A percentile compares a stretch with the other conserved stretches of the same genome.
phyloP scores from a whole-genome alignment of 1,284 basidiomycete genomes.

The Baeospora myosura region DNA sequence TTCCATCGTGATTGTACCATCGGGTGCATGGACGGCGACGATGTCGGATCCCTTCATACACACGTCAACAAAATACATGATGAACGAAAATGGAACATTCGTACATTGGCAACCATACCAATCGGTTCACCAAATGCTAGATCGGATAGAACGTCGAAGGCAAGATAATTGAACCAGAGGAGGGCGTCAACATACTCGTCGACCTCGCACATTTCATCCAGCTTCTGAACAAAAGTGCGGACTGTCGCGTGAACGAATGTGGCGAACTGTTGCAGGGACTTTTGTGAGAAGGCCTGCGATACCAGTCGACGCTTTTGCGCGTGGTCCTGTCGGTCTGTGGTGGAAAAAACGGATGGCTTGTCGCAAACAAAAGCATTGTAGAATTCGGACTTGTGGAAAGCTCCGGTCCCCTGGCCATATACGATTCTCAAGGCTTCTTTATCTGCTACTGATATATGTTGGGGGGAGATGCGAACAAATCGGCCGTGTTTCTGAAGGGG shows the following conservation, averaged over 20 bases:
- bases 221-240: not conserved
- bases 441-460: conserved; percentile 79
- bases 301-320: conserved; percentile 86
- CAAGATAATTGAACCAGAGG: conserved; percentile 51
- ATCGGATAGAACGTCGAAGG: conserved; percentile 85
- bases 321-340: conserved; percentile 77
- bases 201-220: not conserved
- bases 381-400: conserved; percentile 64
- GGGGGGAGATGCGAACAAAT: conserved; percentile 82
- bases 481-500: conserved; percentile 33
- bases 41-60: conserved; percentile 18
- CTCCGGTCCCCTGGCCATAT: conserved; percentile 75
- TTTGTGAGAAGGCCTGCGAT: conserved; percentile 81
- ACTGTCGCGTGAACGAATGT: not conserved
- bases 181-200: not conserved
- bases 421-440: conserved; percentile 70
- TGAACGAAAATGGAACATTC: not conserved
- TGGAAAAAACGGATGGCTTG: conserved; percentile 77
- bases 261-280: conserved; percentile 58
- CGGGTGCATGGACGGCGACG: conserved; percentile 13
- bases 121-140: conserved; percentile 84
- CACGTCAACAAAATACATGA: not conserved
- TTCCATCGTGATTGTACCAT: conserved; percentile 15
- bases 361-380: conserved; percentile 84
- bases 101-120: conserved; percentile 63